These are phyloP conservation scores for Penicillium manginii DNA, from an alignment of 495 filamentous ascomycete species.

Conservation along the genomic window DNA sequence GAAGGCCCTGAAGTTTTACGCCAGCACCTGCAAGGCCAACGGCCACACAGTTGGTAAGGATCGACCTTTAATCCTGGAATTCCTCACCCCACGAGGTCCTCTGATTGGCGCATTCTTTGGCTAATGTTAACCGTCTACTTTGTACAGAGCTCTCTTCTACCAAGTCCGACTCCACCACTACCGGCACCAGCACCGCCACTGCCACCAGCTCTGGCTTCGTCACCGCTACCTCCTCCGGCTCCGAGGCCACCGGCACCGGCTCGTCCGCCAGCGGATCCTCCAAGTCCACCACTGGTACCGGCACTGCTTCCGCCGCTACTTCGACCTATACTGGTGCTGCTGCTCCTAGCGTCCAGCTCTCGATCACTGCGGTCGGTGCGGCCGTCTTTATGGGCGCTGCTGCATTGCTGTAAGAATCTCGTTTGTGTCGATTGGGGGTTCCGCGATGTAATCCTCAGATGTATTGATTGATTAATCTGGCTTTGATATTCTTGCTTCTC, in stretches of 20 bases:
- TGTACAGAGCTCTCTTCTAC: slow-evolving; percentile 6
- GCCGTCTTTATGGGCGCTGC: slow-evolving; percentile 45
- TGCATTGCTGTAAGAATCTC: slow-evolving; percentile 35
- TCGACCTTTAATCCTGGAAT: slow-evolving; percentile 4
- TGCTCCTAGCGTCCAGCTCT: slow-evolving; percentile 35
- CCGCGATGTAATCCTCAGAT: slow-evolving; percentile 13
- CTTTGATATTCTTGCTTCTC: slow-evolving; percentile 17
- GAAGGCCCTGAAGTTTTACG: slow-evolving; percentile 37
- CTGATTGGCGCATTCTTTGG: slow-evolving; percentile 5
- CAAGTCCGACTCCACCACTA: slow-evolving; percentile 18
- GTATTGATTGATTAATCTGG: slow-evolving; percentile 19
- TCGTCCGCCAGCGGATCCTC: slow-evolving; percentile 15
- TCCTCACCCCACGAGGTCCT: not conserved
- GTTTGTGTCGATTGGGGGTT: not conserved
- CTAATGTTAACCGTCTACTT: not conserved
- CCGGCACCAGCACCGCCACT: slow-evolving; percentile 16
- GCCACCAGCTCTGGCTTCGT: slow-evolving; percentile 25
- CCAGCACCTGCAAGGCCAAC: slow-evolving; percentile 32
- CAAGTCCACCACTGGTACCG: slow-evolving; percentile 10
- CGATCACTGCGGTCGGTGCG: slow-evolving; percentile 41
- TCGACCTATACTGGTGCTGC: slow-evolving; percentile 23
- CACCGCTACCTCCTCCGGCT: slow-evolving; percentile 20
- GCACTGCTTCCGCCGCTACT: slow-evolving; percentile 15
- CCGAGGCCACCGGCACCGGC: slow-evolving; percentile 15
- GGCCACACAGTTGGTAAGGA: slow-evolving; percentile 44